Evolutionary conservation across 83 land plant species (phyloP).

Genomic region (Picea abies): DNA sequence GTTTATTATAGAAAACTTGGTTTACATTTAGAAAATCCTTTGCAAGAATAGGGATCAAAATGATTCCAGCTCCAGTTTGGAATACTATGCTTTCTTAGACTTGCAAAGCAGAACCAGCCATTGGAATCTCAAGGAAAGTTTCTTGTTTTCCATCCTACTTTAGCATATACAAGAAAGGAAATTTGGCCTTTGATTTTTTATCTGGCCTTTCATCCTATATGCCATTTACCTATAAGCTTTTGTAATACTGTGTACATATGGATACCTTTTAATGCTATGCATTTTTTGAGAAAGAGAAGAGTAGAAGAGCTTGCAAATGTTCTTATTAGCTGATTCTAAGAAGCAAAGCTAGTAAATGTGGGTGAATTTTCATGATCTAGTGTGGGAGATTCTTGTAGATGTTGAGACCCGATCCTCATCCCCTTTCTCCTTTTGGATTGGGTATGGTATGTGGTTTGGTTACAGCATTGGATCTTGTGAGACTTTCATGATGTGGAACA

Average conservation of each 20-base stretch:
- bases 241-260: background rate
- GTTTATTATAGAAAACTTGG: background rate
- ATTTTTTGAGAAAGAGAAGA: no score
- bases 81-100: background rate
- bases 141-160: background rate
- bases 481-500: no score
- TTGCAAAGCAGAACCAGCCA: background rate
- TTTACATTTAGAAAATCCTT: background rate
- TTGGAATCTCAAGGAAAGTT: background rate
- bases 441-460: no score
- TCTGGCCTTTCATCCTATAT: background rate
- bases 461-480: no score
- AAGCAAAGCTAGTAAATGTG: no score
- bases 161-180: background rate
- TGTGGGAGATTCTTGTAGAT: no score
- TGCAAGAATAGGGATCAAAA: conserved; percentile 4
- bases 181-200: background rate
- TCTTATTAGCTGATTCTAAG: no score
- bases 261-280: no score
- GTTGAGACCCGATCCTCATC: no score
- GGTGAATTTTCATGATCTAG: no score
- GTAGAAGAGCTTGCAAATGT: no score
- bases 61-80: background rate
- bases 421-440: no score
- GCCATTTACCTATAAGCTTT: background rate